These are phyloP conservation scores for Conticribra guillardii DNA, from an alignment of 108 stramenopile genomes.

Conservation along the genomic window DNA sequence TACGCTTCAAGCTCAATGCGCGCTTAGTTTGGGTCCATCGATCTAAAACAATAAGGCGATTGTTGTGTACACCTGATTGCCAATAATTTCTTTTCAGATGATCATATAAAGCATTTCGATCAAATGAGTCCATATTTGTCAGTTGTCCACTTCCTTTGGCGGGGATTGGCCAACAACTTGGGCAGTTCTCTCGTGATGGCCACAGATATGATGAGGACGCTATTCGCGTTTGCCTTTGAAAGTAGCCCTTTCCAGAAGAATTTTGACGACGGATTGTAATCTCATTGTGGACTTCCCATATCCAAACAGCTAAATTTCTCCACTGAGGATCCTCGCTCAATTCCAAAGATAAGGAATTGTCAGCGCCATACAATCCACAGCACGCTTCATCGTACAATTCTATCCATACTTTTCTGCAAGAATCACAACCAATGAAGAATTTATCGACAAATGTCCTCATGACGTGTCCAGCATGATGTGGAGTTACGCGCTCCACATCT, in stretches of 20 bases:
- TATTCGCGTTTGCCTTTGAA: slow-evolving; percentile 13
- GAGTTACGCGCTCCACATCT: slow-evolving; percentile 37
- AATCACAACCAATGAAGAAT: slow-evolving; percentile 37
- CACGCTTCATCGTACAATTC: slow-evolving; percentile 35
- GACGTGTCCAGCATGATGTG: slow-evolving; percentile 32
- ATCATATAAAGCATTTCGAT: slow-evolving; percentile 36
- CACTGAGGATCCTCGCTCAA: slow-evolving; percentile 23
- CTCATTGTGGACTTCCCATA: slow-evolving; percentile 60
- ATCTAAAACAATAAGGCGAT: slow-evolving; percentile 39
- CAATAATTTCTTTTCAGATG: slow-evolving; percentile 43
- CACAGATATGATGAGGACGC: slow-evolving; percentile 25
- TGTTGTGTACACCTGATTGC: slow-evolving; percentile 42
- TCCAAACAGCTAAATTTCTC: slow-evolving; percentile 44
- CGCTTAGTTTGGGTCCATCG: slow-evolving; percentile 37
- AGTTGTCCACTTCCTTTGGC: neutral
- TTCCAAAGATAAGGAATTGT: slow-evolving; percentile 9
- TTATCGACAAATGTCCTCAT: slow-evolving; percentile 46
- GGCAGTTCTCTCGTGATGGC: slow-evolving; percentile 41
- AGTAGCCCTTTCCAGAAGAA: slow-evolving; percentile 13
- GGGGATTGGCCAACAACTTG: slow-evolving; percentile 43
- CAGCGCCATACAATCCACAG: slow-evolving; percentile 11
- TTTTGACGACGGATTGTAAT: slow-evolving; percentile 21
- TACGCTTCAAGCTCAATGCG: slow-evolving; percentile 24
- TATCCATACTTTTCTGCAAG: slow-evolving; percentile 28
- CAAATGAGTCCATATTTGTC: slow-evolving; percentile 33